Evolutionary conservation across 768 basidiomycete genomes (phyloP), one percentile per base, ranked within the genome.

Genomic region (Rhizopogon salebrosus): DNA sequence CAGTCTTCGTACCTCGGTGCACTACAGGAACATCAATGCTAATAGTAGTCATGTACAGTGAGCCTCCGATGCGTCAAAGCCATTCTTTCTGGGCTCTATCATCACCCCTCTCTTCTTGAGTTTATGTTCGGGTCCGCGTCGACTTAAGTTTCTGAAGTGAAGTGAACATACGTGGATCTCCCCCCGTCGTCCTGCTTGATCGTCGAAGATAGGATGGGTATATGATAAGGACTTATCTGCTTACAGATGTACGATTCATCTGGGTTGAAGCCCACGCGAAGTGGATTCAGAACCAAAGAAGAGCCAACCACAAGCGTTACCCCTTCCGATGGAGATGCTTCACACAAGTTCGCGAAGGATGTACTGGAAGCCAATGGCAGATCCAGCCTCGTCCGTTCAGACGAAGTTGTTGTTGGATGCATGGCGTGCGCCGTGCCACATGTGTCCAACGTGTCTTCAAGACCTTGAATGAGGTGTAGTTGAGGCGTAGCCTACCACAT

Each of bases 1-100:
- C 81, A 84, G 1, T 41, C 41, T 16, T 14, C 41, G 41, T 41
- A 41, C n/a, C 16, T 8, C 41, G 27, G 31, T 37, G 42, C 6
- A 16, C 48, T 52, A 4, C 41, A 26, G 51, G 31, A 13, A 29
- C 27, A 18, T 43, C 11, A 34, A 34, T 13, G 31, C 31, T 18
- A 34, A 35, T 10, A 26, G n/a, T 43, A 37, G 16, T 22, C 36
- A 48, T 11, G 6, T 11, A 3, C 26, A 39, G 9, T 13, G 18
- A 20, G 20, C 18, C 40, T 20, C 10, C 20, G 24, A 50, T 38
- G 40, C 24, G 14, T 39, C n/a, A n/a, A 53, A 53, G 11, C 23
- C 18, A 14, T 24, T 48, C 43, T n/a, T 43, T 20, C 36, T 26
- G 4, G 20, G 20, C 20, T 53, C 23, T n/a, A 43, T 24, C 23